Evolutionary conservation across 352 stramenopile genomes (phyloP), one percentile per base, ranked within the genome.

Genomic region (Thalassiosira allenii): DNA sequence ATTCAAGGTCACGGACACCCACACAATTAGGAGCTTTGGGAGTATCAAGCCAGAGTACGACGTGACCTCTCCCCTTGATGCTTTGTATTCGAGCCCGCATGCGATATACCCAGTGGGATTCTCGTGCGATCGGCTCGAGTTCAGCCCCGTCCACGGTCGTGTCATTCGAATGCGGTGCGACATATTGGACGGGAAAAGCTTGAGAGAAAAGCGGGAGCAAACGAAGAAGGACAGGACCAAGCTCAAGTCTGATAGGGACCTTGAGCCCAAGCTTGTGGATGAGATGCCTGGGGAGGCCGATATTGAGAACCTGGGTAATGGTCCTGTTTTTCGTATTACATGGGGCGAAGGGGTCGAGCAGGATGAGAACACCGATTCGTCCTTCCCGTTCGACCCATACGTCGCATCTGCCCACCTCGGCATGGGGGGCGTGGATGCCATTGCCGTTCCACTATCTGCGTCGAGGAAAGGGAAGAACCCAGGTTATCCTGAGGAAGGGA

Each of bases 101-200:
- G 67, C 87, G 5, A 79, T 95, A 29, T 91, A 88, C 58, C 87
- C 91, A n/a, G 74, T 94, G 14, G 91, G 91, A 53, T 95, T 92
- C 61, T 92, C 83, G n/a, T 93, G 86, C 57, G 91, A 95, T 85
- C 64, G 89, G 49, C 90, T 87, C 52, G 89, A 94, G 43, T 94
- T 91, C 57, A 90, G 80, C 47, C 91, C 91, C 2, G 68, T 90
- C 1, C 91, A 95, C 70, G 88, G 88, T 32, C 76, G 91, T n/a
- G 67, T 92, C 4, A 77, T 95, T 0, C 91, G 89, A 59, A 69
- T 95, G 51, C 65, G 91, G 23, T 95, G 91, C 64, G 80, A 92
- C 40, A 93, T 95, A 43, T 61, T 95, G 4, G 89, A 95, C 67
- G 91, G 91, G 22, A 75, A 37, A 2, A 75, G 51, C 5, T 22